These are phyloP conservation scores for Acanthochlamys bracteata DNA, from an alignment of 106 monocot genomes.

Conservation along the genomic window DNA sequence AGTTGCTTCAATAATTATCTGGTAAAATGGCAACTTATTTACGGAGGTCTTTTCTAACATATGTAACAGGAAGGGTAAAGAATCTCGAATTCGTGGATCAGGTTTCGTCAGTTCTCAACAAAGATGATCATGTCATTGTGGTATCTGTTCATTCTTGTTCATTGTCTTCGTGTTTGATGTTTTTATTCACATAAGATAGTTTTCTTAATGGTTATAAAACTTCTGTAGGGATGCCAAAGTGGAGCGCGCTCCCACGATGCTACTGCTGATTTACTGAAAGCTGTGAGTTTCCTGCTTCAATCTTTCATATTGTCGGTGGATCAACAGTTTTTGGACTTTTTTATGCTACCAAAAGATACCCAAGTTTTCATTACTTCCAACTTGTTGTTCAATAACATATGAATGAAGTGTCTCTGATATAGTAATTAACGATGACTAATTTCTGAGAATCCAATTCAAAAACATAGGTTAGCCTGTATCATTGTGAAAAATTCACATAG, in stretches of 20 bases:
- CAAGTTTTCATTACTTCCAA: too few species aligned
- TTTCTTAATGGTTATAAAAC: not conserved
- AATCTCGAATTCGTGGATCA: constrained; percentile 61
- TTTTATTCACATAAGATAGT: not conserved
- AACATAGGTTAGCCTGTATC: too few species aligned
- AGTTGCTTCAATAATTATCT: not conserved
- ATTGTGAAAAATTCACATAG: too few species aligned
- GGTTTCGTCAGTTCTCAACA: constrained; percentile 33
- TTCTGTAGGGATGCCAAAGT: constrained; percentile 43
- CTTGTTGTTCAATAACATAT: too few species aligned
- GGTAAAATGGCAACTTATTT: not conserved
- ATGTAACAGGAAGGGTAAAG: constrained; percentile 45
- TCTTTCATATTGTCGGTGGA: not conserved
- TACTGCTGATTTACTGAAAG: constrained; percentile 51
- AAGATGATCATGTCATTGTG: constrained; percentile 65
- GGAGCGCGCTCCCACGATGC: constrained; percentile 50
- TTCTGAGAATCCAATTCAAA: too few species aligned
- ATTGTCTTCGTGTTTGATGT: not conserved
- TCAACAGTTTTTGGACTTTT: too few species aligned
- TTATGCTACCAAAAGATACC: too few species aligned
- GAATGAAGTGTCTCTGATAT: not conserved
- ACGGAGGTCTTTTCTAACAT: not conserved
- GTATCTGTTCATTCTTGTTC: constrained; percentile 17
- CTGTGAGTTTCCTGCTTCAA: constrained; percentile 22
- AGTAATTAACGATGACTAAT: too few species aligned